Percentiles rank a stretch among this genome's conserved stretches.
phyloP scores from a whole-genome alignment of 768 basidiomycete species.

The Tylopilus intermedius region DNA sequence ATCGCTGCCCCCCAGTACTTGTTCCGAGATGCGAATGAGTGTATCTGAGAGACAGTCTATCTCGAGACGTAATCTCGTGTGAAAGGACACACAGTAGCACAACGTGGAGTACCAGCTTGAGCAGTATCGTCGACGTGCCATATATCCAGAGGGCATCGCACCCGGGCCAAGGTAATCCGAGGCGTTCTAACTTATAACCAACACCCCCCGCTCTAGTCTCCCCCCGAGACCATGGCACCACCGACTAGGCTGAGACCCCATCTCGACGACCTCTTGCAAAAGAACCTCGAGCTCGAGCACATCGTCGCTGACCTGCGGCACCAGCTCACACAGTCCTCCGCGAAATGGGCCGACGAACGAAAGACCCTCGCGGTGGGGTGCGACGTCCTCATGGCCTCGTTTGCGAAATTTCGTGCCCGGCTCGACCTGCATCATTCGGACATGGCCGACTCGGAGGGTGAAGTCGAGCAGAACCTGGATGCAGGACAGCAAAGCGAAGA shows the following conservation, averaged over 20 bases:
- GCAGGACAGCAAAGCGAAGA: conserved; percentile 13
- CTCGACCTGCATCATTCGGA: conserved; percentile 21
- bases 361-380: conserved; percentile 20
- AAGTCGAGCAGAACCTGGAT: conserved; percentile 23
- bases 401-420: conserved; percentile 27
- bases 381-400: conserved; percentile 28
- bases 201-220: neutral
- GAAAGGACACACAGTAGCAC: conserved; percentile 1
- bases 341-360: conserved; percentile 29
- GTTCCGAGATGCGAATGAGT: neutral
- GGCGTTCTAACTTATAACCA: neutral
- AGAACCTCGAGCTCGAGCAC: conserved; percentile 28
- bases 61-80: conserved; percentile 14
- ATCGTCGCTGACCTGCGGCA: conserved; percentile 25
- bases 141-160: too few relatives aligned
- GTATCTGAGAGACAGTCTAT: neutral
- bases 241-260: conserved; percentile 24
- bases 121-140: neutral
- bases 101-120: neutral
- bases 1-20: too few relatives aligned
- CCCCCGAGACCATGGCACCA: conserved; percentile 17
- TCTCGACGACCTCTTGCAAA: conserved; percentile 25
- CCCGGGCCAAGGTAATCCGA: too few relatives aligned
- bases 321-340: conserved; percentile 26
- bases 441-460: conserved; percentile 21